Percentiles rank a stretch among this genome's conserved stretches.
Conservation (phyloP, 257 asterid genomes). For the Asclepias syriaca region DNA sequence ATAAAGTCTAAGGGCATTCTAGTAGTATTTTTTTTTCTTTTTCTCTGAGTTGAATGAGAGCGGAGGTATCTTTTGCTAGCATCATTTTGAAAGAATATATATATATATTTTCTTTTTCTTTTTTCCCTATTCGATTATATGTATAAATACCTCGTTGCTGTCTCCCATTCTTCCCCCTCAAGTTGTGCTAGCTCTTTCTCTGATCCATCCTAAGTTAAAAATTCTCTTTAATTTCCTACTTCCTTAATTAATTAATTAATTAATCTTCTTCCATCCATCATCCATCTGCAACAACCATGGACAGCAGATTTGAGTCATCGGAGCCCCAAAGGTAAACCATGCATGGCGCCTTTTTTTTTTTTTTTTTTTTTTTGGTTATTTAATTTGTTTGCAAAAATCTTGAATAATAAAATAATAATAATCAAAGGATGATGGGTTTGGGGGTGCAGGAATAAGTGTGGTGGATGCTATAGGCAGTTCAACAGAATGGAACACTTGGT, state of each 20-base stretch:
- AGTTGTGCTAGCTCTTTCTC: not conserved
- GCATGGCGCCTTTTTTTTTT: not conserved
- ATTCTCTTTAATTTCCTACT: not conserved
- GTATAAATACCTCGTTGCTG: conserved; percentile 11
- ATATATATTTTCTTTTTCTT: conserved; percentile 2
- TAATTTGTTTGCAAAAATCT: too few relatives aligned
- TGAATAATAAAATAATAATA: too few relatives aligned
- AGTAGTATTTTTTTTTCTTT: too few relatives aligned
- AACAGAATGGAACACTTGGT: conserved; percentile 87
- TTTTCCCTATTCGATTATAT: too few relatives aligned
- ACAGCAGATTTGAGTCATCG: conserved; percentile 47
- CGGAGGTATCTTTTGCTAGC: conserved; percentile 15
- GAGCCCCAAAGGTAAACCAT: conserved; percentile 39
- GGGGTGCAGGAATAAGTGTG: conserved; percentile 73
- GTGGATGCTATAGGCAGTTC: conserved; percentile 84
- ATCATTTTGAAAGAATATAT: conserved; percentile 3
- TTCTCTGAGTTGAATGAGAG: not conserved
- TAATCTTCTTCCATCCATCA: not conserved
- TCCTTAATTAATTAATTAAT: too few relatives aligned
- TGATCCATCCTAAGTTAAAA: not conserved
- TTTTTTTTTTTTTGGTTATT: too few relatives aligned
- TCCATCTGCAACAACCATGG: conserved; percentile 32
- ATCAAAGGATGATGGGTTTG: not conserved
- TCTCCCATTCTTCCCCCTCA: not conserved
- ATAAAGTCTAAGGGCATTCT: not conserved